Conservation (phyloP, 2,329 filamentous ascomycete genomes). For the Botryosphaeria dothidea region DNA sequence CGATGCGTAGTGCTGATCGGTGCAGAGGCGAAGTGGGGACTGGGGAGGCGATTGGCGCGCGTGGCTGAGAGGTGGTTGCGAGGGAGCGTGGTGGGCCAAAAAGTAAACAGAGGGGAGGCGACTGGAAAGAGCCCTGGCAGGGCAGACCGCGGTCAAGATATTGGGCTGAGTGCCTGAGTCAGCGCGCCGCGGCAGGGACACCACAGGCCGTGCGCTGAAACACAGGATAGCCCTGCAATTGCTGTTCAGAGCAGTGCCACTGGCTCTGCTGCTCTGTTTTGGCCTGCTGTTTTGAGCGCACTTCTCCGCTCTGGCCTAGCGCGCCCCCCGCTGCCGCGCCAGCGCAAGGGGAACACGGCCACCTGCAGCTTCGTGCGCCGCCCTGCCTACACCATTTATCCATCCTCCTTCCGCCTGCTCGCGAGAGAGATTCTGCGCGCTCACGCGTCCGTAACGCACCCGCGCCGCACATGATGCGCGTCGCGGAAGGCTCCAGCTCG, state of each 20-base stretch:
- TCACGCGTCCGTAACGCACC: background rate
- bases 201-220: conserved; percentile 10
- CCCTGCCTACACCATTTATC: background rate
- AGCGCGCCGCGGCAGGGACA: conserved; percentile 8
- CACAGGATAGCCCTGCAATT: conserved; percentile 15
- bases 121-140: conserved; percentile 1
- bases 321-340: background rate
- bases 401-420: background rate
- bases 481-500: background rate
- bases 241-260: background rate
- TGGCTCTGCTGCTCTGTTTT: conserved; percentile 8
- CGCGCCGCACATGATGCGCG: conserved; percentile 6
- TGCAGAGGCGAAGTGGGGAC: conserved; percentile 15
- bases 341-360: background rate
- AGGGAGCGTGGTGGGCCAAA: conserved; percentile 10
- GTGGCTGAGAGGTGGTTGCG: background rate
- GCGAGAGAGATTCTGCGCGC: background rate
- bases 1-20: conserved; percentile 11
- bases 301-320: conserved; percentile 2
- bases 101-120: conserved; percentile 7
- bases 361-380: background rate
- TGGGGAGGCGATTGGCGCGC: background rate
- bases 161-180: conserved; percentile 13
- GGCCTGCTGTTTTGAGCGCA: conserved; percentile 14
- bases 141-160: conserved; percentile 10